Conservation (phyloP, 768 basidiomycete genomes). For the Russula ochroleuca region DNA sequence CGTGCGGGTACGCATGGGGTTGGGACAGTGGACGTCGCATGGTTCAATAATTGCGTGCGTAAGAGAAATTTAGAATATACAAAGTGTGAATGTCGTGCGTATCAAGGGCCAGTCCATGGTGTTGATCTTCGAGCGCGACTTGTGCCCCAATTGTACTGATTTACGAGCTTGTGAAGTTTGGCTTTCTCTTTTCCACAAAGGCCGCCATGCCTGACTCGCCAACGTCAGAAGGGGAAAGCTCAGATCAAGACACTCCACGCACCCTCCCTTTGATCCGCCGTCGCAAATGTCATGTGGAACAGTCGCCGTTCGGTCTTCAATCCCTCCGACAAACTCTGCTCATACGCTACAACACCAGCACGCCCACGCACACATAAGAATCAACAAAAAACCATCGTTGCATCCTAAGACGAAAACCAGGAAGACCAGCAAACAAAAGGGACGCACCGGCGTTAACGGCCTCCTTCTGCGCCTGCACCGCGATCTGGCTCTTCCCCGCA, state of each 20-base stretch:
- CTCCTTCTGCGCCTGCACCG: conserved; percentile 87
- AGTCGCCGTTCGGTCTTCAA: conserved; percentile 81
- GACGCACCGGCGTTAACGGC: conserved; percentile 78
- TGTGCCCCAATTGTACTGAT: not conserved
- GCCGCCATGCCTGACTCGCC: conserved; percentile 76
- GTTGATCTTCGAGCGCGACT: not conserved
- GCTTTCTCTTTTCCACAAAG: conserved; percentile 89
- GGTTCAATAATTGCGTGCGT: no score
- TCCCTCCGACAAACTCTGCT: conserved; percentile 77
- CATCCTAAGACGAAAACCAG: not conserved
- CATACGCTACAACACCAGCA: conserved; percentile 52
- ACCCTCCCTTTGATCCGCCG: conserved; percentile 95
- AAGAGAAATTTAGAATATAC: no score
- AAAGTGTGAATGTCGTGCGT: not conserved
- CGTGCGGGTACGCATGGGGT: no score
- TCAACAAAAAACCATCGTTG: not conserved
- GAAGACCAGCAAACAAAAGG: no score
- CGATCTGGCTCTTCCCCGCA: conserved; percentile 75
- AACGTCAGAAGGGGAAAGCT: conserved; percentile 15
- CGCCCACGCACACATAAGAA: not conserved
- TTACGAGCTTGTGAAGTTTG: conserved; percentile 68
- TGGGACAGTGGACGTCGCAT: no score
- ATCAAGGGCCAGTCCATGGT: not conserved
- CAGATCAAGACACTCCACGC: conserved; percentile 30
- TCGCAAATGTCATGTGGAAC: conserved; percentile 91